Evolutionary conservation across 305 asterid species (phyloP), one percentile per base, ranked within the genome.

Genomic region (Solanum hybrid): DNA sequence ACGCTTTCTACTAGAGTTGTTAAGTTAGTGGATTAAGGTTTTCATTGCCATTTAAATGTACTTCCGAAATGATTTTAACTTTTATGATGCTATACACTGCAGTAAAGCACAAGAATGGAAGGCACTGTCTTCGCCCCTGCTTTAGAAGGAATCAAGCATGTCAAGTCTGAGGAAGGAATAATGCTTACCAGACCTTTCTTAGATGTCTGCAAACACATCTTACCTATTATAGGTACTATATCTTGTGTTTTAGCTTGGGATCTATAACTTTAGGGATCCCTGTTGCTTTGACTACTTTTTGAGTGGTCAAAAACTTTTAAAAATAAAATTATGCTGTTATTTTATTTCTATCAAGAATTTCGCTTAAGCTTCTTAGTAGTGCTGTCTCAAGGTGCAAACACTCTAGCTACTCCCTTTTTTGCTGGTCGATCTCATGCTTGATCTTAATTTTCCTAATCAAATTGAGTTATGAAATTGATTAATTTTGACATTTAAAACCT

Each of bases 41-140:
- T 27, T 15, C 12, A 38, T 83, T 45, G 27, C 10, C 39, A 83
- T 83, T 20, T 29, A 27, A 45, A 83, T 84, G 88, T 84, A 57
- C 88, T 84, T 57, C 45, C 8, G 2, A 29, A 51, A 78, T n/a
- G 88, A 51, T 84, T 51, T 51, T 31, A 84, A 31, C 72, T 45
- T 45, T 45, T 45, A 83, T 83, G 73, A 27, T 45, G 87, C 27
- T 31, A 31, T 84, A 20, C 20, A 31, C 22, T 84, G 88, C 88
- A 84, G 88, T 70, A 90, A 92, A 91, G 45, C 61, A 87, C 26
- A 70, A 89, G 76, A 92, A 96, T 96, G 99, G 99, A 95, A 92
- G 99, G 98, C 89, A 96, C 99, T 1, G 96, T 91, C 83, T 97
- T 97, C 70, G 33, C 95, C 79, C 98, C 99, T 86, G 98, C 98